Percentiles rank a stretch among this genome's conserved stretches.
These are phyloP conservation scores for Annulohypoxylon maeteangense DNA, from an alignment of 495 filamentous ascomycete genomes.

Conservation along the genomic window DNA sequence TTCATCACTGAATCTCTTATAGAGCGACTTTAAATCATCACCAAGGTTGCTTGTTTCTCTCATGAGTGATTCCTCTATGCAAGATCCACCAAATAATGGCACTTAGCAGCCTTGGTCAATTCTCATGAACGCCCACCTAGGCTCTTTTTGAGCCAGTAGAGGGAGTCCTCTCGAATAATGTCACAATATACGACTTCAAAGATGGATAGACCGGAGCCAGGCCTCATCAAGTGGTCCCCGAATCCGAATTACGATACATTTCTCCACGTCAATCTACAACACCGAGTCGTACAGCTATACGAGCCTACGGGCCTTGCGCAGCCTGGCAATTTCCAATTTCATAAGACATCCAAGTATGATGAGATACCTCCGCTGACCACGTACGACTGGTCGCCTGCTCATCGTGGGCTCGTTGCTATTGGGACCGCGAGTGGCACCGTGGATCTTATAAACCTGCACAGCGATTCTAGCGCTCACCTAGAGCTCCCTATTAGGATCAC, in stretches of 20 bases:
- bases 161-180: slow-evolving; percentile 18
- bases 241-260: slow-evolving; percentile 74
- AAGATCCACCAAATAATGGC: slow-evolving; percentile 15
- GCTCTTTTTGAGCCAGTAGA: not conserved
- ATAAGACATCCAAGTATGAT: slow-evolving; percentile 74
- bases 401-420: slow-evolving; percentile 77
- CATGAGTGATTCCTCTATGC: not conserved
- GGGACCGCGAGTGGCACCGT: slow-evolving; percentile 87
- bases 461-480: slow-evolving; percentile 68
- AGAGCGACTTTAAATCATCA: not conserved
- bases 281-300: slow-evolving; percentile 82
- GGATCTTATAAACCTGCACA: slow-evolving; percentile 79
- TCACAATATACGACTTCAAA: slow-evolving; percentile 44
- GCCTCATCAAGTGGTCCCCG: slow-evolving; percentile 87
- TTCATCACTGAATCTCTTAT: not conserved
- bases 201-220: slow-evolving; percentile 65
- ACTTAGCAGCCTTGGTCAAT: slow-evolving; percentile 12
- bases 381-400: slow-evolving; percentile 91
- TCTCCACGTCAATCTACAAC: slow-evolving; percentile 83
- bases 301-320: slow-evolving; percentile 70
- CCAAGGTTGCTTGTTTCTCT: not conserved
- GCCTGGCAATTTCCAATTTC: slow-evolving; percentile 68
- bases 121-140: slow-evolving; percentile 15
- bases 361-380: slow-evolving; percentile 88
- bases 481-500: slow-evolving; percentile 86